Conservation (phyloP, 306 rosid species). For the Fragaria iinumae region DNA sequence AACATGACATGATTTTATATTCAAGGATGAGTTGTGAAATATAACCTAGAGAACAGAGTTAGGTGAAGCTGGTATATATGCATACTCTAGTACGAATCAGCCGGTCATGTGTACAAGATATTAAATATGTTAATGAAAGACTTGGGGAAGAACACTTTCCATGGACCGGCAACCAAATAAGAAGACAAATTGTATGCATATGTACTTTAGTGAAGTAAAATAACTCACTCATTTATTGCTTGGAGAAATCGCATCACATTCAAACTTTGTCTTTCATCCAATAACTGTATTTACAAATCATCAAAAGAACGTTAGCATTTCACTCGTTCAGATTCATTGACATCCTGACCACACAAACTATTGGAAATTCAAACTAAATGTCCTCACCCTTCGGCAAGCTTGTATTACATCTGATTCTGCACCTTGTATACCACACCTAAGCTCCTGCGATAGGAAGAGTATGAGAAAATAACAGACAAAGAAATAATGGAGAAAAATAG, state of each 20-base stretch:
- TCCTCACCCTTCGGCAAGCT: conserved; percentile 70
- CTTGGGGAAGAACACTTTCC: not conserved
- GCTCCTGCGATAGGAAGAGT: conserved; percentile 47
- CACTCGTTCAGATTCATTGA: not conserved
- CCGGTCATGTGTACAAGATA: not conserved
- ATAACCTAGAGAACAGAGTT: not conserved
- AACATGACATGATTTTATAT: not conserved
- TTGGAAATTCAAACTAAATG: conserved; percentile 15
- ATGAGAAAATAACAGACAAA: not conserved
- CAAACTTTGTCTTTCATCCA: conserved; percentile 80
- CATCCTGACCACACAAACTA: too few relatives aligned
- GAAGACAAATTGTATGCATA: not conserved
- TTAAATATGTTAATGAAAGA: not conserved
- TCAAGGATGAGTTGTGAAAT: not conserved
- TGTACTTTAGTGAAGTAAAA: not conserved
- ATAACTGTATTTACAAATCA: conserved; percentile 50
- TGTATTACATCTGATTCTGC: conserved; percentile 56
- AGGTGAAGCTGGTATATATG: not conserved
- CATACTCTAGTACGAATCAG: not conserved
- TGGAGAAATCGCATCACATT: conserved; percentile 86
- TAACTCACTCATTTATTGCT: conserved; percentile 67
- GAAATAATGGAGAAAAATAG: not conserved
- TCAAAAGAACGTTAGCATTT: conserved; percentile 10
- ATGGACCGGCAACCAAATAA: not conserved
- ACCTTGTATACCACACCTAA: conserved; percentile 60